These are phyloP conservation scores for Trichomonascaceae sp. DNA, from an alignment of 1,139 yeast genomes.

Conservation along the genomic window DNA sequence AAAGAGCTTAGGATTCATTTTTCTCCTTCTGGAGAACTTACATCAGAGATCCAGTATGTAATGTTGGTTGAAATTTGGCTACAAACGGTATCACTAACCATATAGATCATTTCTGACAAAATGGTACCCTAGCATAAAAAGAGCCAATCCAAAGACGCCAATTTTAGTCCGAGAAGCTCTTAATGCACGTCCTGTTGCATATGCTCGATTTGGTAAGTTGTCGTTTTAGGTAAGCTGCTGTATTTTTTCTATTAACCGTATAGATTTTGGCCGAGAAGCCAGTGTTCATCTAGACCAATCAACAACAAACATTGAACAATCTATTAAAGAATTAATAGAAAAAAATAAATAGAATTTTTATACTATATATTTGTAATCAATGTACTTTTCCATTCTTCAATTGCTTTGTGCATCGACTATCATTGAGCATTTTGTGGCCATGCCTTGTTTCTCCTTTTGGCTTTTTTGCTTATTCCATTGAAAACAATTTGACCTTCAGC, in stretches of 20 bases:
- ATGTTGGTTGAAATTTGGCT: neutral
- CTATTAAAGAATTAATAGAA: slow-evolving; percentile 20
- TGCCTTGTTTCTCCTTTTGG: neutral
- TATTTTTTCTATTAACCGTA: slow-evolving; percentile 3
- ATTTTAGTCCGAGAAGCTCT: slow-evolving; percentile 70
- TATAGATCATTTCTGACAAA: slow-evolving; percentile 51
- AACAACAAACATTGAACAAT: slow-evolving; percentile 18
- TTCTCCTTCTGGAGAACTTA: slow-evolving; percentile 68
- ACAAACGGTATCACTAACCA: neutral
- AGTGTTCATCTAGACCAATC: slow-evolving; percentile 29
- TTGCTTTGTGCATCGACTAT: too few relatives aligned
- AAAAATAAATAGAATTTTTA: slow-evolving; percentile 3
- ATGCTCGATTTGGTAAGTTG: slow-evolving; percentile 53
- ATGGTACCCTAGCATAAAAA: slow-evolving; percentile 57
- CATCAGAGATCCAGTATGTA: slow-evolving; percentile 51
- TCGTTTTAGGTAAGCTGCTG: neutral
- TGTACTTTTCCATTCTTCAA: neutral
- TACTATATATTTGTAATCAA: neutral
- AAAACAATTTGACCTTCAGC: neutral
- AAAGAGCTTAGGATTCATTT: slow-evolving; percentile 76
- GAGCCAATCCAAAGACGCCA: slow-evolving; percentile 53
- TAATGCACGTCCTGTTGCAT: slow-evolving; percentile 66
- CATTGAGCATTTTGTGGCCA: neutral
- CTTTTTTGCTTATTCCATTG: neutral
- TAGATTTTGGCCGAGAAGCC: slow-evolving; percentile 31